A percentile compares a stretch with the other conserved stretches of the same genome.
These are phyloP conservation scores for Theileria parva DNA, from an alignment of 169 alveolate species.

Conservation along the genomic window DNA sequence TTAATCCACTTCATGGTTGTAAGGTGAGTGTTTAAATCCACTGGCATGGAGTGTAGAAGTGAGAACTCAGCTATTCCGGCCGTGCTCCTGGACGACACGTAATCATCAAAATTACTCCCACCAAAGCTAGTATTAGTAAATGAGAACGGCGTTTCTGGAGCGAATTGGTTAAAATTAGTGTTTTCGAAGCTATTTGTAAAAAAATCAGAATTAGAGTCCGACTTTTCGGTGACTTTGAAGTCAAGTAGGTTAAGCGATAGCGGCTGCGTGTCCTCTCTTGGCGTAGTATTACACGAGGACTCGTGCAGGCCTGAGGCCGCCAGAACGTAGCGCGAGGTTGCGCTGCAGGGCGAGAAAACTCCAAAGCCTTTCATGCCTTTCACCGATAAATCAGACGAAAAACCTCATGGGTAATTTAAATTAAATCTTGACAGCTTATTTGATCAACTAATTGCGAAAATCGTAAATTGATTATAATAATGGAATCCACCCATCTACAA, in stretches of 20 bases:
- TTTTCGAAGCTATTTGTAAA: conserved; percentile 33
- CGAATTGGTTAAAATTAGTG: conserved; percentile 25
- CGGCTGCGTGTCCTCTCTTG: conserved; percentile 16
- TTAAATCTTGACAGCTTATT: not conserved
- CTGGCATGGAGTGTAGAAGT: conserved; percentile 26
- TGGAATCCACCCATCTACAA: not conserved
- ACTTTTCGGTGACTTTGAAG: conserved; percentile 39
- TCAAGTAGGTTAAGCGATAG: conserved; percentile 38
- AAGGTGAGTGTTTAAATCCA: conserved; percentile 19
- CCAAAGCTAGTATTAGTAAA: not conserved
- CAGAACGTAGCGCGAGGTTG: conserved; percentile 59
- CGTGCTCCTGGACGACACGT: conserved; percentile 8
- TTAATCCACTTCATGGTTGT: conserved; percentile 52
- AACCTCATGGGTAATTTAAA: conserved; percentile 1
- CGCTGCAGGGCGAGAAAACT: conserved; percentile 54
- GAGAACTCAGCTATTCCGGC: conserved; percentile 62
- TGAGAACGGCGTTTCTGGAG: conserved; percentile 26
- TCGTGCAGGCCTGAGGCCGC: conserved; percentile 55
- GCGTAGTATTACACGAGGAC: conserved; percentile 46
- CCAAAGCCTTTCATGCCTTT: conserved; percentile 61
- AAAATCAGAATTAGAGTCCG: conserved; percentile 17
- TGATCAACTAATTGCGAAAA: not conserved
- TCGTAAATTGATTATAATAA: not conserved
- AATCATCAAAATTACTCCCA: conserved; percentile 36
- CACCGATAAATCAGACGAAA: not conserved